Base-by-base conservation (phyloP, 2,329 filamentous ascomycete genomes). In the Fusarium chlamydosporum region DNA sequence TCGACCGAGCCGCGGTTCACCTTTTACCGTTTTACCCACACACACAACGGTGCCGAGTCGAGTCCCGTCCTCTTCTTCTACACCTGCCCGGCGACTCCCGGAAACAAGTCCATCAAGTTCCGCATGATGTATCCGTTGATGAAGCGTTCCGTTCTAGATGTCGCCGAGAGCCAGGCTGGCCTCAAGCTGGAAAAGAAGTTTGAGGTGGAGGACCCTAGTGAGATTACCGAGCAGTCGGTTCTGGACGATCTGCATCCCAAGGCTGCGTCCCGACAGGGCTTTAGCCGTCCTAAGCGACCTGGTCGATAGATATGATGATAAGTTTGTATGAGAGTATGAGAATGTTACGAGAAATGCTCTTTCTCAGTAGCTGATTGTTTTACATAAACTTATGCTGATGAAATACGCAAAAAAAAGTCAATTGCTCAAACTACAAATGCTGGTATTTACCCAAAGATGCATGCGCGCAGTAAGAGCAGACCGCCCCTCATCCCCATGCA, bases 71-170 rank as follows among this genome's bases (percentile, higher is more conserved):
- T 95, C 7, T 96, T 96, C 82, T 89, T 96, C 76, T 95, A 94
- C 81, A 95, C 92, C 7, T 94, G 92, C 77, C 93, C 93, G 1
- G 82, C 86, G 9, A 85, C 90, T 6, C 81, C 86, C 0, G 86
- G 83, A 29, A 88, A 85, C 53, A 92, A 89, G 80, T 82, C 86
- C 53, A 92, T 96, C 82, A 94, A 93, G 82, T 91, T 92, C 80
- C 86, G 92, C 68, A 96, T 96, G 93, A 80, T 96, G 75, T 96
- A 96, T 77, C 92, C 92, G 34, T 82, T 90, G 27, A 90, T 89
- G 82, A 90, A 89, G 79, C 83, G 87, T 12, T 86, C 88, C 26
- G 91, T 92, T 4, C 82, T 94, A 31, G 80, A 82, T n/a, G 78
- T 90, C 34, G 92, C 92, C 18, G 87, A 89, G 73, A 80, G 80